Evolutionary conservation across 2,329 filamentous ascomycete species (phyloP).

Genomic region (Pyricularia sp.): DNA sequence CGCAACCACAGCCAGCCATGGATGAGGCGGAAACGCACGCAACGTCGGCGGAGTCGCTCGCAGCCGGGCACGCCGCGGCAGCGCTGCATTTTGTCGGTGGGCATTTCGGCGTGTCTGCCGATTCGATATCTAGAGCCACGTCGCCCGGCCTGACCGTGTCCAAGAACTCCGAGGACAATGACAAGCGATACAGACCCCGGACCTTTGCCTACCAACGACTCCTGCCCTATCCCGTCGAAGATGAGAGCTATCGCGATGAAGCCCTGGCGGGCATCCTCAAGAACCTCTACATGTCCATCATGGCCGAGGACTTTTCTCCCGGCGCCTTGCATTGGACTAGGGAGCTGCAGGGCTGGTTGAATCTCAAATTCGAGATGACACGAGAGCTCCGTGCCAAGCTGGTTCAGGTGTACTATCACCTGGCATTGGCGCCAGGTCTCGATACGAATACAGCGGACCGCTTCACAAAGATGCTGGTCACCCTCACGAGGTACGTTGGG

Average conservation of each 20-base stretch:
- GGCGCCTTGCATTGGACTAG: constrained; percentile 95
- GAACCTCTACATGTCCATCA: constrained; percentile 84
- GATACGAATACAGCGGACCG: constrained; percentile 75
- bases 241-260: constrained; percentile 64
- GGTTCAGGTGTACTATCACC: constrained; percentile 88
- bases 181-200: constrained; percentile 67
- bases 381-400: constrained; percentile 74
- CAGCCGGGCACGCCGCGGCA: constrained; percentile 24
- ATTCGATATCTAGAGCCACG: constrained; percentile 76
- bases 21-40: constrained; percentile 21
- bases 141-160: constrained; percentile 62
- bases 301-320: constrained; percentile 87
- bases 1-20: constrained; percentile 16
- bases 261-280: constrained; percentile 83
- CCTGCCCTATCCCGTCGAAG: constrained; percentile 82
- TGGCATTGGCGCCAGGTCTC: constrained; percentile 81
- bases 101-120: constrained; percentile 33
- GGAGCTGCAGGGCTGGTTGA: constrained; percentile 90
- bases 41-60: constrained; percentile 21
- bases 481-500: constrained; percentile 71
- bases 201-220: constrained; percentile 91
- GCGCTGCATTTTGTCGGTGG: constrained; percentile 27
- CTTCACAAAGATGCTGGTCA: constrained; percentile 94
- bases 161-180: constrained; percentile 35
- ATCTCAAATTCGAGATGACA: constrained; percentile 94